phyloP scores from a whole-genome alignment of 345 rosid genomes.

The Geranium rotundifolium region DNA sequence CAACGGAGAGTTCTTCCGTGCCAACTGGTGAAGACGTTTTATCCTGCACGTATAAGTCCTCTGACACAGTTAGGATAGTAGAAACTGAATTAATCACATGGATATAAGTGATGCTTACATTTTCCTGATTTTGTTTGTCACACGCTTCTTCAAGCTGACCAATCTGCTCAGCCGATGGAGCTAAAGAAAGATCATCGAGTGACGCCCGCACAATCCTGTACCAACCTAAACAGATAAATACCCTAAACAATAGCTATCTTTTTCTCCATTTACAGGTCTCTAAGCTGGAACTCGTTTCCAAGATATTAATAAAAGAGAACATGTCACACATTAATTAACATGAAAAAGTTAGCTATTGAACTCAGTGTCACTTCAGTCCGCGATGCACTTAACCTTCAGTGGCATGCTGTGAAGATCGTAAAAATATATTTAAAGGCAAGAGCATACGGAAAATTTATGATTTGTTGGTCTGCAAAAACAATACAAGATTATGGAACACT shows the following conservation, averaged over 20 bases:
- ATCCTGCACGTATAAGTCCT: conserved; percentile 21
- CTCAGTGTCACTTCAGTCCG: neutral
- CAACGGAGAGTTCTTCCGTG: conserved; percentile 25
- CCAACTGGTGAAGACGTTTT: conserved; percentile 25
- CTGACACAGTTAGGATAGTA: conserved; percentile 7
- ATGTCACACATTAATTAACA: no score
- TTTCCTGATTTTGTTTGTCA: conserved; percentile 23
- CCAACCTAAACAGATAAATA: conserved; percentile 8
- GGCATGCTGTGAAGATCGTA: neutral
- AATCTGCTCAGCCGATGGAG: conserved; percentile 18
- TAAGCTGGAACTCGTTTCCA: neutral
- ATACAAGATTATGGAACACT: neutral
- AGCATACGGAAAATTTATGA: neutral
- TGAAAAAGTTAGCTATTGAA: no score
- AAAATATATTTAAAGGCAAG: neutral
- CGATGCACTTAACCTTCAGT: neutral
- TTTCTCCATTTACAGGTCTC: no score
- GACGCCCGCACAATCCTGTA: conserved; percentile 59
- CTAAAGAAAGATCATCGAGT: conserved; percentile 39
- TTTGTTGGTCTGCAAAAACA: neutral
- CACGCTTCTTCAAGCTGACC: conserved; percentile 16
- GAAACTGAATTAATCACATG: neutral
- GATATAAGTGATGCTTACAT: conserved; percentile 24
- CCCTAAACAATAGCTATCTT: neutral
- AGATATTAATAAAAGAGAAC: neutral